Conservation (phyloP, 2,329 filamentous ascomycete genomes). For the Cladosporium velox region DNA sequence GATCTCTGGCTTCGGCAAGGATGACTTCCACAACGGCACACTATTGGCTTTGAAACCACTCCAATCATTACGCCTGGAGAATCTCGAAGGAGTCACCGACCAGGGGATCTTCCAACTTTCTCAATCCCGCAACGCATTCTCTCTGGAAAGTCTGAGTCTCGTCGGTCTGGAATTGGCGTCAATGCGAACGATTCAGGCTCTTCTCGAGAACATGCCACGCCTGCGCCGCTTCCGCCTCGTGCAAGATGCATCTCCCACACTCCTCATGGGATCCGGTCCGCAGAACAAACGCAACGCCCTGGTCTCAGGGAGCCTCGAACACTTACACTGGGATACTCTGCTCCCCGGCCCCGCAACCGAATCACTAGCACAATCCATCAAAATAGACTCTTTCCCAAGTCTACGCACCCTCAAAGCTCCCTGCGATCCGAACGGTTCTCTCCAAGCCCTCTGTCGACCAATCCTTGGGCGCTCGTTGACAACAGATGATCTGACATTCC, state of each 20-base stretch:
- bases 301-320: conserved; percentile 51
- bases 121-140: conserved; percentile 47
- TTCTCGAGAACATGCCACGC: conserved; percentile 50
- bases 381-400: conserved; percentile 62
- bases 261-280: conserved; percentile 47
- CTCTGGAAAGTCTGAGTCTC: conserved; percentile 51
- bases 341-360: conserved; percentile 58
- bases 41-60: conserved; percentile 56
- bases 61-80: conserved; percentile 57
- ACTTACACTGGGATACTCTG: conserved; percentile 64
- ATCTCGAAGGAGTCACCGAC: conserved; percentile 58
- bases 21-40: conserved; percentile 58
- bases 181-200: conserved; percentile 53
- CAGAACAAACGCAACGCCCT: conserved; percentile 38
- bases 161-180: conserved; percentile 57
- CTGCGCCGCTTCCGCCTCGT: conserved; percentile 55
- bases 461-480: conserved; percentile 56
- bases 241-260: conserved; percentile 52
- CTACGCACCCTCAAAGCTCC: conserved; percentile 64
- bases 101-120: conserved; percentile 54
- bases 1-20: conserved; percentile 54
- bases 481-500: conserved; percentile 41
- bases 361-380: conserved; percentile 65
- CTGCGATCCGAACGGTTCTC: conserved; percentile 67
- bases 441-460: conserved; percentile 70